A percentile compares a stretch with the other conserved stretches of the same genome.
Evolutionary conservation across 2,329 filamentous ascomycete species (phyloP).

Genomic region (Neonectria sp.): DNA sequence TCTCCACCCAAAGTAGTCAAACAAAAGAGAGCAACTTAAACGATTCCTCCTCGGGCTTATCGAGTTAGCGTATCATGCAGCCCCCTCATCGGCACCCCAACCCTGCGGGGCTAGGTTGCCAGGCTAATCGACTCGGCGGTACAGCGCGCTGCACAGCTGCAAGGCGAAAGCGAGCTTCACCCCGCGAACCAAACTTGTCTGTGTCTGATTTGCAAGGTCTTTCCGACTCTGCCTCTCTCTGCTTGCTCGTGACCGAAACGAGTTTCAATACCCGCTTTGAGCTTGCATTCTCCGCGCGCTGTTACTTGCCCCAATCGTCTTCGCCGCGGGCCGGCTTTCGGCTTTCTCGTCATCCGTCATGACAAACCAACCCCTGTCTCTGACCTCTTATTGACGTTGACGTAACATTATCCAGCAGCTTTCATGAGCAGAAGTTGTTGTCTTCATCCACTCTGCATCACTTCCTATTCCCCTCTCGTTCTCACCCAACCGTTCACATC

Average conservation of each 20-base stretch:
- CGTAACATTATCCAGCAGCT: background rate
- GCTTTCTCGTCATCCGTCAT: constrained; percentile 8
- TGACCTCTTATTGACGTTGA: background rate
- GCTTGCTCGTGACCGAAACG: too few relatives aligned
- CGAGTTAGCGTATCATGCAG: background rate
- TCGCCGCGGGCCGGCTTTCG: constrained; percentile 21
- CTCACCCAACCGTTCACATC: background rate
- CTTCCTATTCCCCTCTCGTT: background rate
- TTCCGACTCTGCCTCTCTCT: too few relatives aligned
- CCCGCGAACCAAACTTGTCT: background rate
- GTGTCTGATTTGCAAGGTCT: background rate
- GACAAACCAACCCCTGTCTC: constrained; percentile 2
- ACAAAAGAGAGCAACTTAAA: background rate
- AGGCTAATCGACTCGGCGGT: too few relatives aligned
- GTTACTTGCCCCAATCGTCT: constrained; percentile 20
- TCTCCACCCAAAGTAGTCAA: background rate
- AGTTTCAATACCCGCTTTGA: background rate
- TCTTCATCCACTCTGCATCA: background rate
- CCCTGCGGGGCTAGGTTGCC: too few relatives aligned
- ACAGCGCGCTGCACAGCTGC: too few relatives aligned
- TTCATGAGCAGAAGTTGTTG: background rate
- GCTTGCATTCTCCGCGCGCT: constrained; percentile 13
- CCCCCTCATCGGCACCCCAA: too few relatives aligned
- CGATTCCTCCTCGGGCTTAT: background rate
- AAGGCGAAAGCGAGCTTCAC: background rate